Conservation (phyloP, 2,329 filamentous ascomycete genomes). For the Tolypocladium cylindrosporum region DNA sequence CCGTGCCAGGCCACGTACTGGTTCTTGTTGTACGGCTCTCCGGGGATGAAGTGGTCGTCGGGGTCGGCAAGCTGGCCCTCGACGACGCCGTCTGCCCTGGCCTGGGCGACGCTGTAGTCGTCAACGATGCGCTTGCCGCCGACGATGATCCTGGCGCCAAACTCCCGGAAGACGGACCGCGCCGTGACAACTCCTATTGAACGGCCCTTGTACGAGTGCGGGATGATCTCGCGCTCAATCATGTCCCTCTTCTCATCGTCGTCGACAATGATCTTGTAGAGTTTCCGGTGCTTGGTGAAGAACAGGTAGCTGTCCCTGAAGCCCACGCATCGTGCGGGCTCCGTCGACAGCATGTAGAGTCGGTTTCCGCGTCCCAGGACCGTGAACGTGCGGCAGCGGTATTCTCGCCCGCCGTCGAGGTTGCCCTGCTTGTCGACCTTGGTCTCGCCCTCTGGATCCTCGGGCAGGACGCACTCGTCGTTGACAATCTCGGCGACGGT, state of each 20-base stretch:
- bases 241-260: conserved; percentile 96
- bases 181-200: conserved; percentile 96
- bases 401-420: conserved; percentile 75
- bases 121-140: conserved; percentile 79
- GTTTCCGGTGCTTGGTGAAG: conserved; percentile 93
- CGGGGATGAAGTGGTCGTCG: conserved; percentile 66
- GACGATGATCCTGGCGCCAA: conserved; percentile 87
- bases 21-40: conserved; percentile 94
- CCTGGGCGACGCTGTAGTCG: conserved; percentile 76
- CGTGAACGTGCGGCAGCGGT: conserved; percentile 91
- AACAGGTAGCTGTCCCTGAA: conserved; percentile 98
- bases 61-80: conserved; percentile 91
- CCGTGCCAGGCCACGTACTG: conserved; percentile 99
- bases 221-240: conserved; percentile 91
- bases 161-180: conserved; percentile 92
- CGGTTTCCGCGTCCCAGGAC: conserved; percentile 73
- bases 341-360: conserved; percentile 97
- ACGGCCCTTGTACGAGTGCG: conserved; percentile 95
- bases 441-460: conserved; percentile 78
- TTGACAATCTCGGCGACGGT: conserved; percentile 83
- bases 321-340: conserved; percentile 90
- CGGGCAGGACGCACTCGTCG: conserved; percentile 83
- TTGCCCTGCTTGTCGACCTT: conserved; percentile 90
- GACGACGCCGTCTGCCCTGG: conserved; percentile 64
- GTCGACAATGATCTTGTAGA: conserved; percentile 96